These are phyloP conservation scores for Coleophoma crateriformis DNA, from an alignment of 2,329 filamentous ascomycete species.

Conservation along the genomic window DNA sequence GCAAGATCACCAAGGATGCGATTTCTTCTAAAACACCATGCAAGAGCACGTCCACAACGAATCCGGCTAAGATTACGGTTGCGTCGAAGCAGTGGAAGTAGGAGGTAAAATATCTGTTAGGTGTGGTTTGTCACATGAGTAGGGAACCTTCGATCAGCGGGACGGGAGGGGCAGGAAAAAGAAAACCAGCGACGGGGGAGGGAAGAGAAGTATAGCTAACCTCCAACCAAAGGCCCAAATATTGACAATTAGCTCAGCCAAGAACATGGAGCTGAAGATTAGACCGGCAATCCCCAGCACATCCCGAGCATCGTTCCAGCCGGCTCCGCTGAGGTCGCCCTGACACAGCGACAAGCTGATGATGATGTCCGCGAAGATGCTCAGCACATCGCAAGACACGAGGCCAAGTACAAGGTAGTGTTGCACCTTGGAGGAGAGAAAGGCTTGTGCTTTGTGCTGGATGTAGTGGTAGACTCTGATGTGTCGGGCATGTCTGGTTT, in stretches of 20 bases:
- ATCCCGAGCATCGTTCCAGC: constrained; percentile 30
- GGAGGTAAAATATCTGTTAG: constrained; percentile 46
- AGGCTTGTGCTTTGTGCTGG: constrained; percentile 10
- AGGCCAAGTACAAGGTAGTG: constrained; percentile 43
- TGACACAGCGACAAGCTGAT: constrained; percentile 44
- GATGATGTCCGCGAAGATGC: constrained; percentile 46
- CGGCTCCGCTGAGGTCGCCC: constrained; percentile 15
- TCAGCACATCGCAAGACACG: constrained; percentile 42
- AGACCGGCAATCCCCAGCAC: constrained; percentile 47
- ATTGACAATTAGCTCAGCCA: constrained; percentile 53
- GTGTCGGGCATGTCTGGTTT: constrained; percentile 1
- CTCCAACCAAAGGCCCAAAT: constrained; percentile 55
- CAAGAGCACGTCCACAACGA: constrained; percentile 55
- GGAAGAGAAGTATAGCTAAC: constrained; percentile 28
- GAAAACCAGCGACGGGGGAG: not conserved
- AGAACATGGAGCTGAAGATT: constrained; percentile 58
- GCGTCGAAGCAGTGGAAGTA: constrained; percentile 63
- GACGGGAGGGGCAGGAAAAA: no score
- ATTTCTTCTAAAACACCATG: constrained; percentile 57
- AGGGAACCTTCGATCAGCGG: no score
- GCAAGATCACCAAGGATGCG: constrained; percentile 58
- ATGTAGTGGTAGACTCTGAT: constrained; percentile 4
- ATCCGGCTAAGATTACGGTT: constrained; percentile 54
- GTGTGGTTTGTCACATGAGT: not conserved
- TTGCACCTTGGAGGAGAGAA: constrained; percentile 36